phyloP scores from a whole-genome alignment of 2,329 filamentous ascomycete genomes.

The Stromatinia cepivora region DNA sequence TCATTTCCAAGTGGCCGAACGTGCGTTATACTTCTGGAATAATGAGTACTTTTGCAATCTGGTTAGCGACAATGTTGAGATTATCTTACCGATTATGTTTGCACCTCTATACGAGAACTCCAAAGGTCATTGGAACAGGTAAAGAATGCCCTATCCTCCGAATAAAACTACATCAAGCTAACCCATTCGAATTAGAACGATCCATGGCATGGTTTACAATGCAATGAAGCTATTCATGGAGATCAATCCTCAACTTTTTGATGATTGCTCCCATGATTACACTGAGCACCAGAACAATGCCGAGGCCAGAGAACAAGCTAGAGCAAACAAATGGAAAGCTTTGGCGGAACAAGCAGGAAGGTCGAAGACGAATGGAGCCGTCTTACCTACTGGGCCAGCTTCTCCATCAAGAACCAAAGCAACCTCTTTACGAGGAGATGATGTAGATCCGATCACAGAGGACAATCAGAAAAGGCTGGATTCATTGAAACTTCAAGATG shows the following conservation, averaged over 20 bases:
- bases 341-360: slow-evolving; percentile 78
- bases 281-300: slow-evolving; percentile 94
- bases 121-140: slow-evolving; percentile 98
- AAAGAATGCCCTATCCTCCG: slow-evolving; percentile 9
- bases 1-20: slow-evolving; percentile 97
- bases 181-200: slow-evolving; percentile 66
- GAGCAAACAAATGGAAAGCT: slow-evolving; percentile 87
- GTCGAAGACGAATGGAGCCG: slow-evolving; percentile 53
- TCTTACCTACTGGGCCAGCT: slow-evolving; percentile 41
- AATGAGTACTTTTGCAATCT: slow-evolving; percentile 99
- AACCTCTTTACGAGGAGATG: slow-evolving; percentile 60
- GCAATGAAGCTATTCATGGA: slow-evolving; percentile 99
- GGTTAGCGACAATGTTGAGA: slow-evolving; percentile 97
- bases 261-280: slow-evolving; percentile 98
- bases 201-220: slow-evolving; percentile 99
- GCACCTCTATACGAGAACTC: slow-evolving; percentile 97
- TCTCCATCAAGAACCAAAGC: slow-evolving; percentile 44
- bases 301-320: slow-evolving; percentile 75
- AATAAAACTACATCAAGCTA: slow-evolving; percentile 7
- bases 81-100: slow-evolving; percentile 99
- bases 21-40: slow-evolving; percentile 99
- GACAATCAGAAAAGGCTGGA: slow-evolving; percentile 86
- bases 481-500: slow-evolving; percentile 87
- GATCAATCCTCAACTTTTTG: slow-evolving; percentile 96
- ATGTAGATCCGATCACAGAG: slow-evolving; percentile 75